Evolutionary conservation across 306 rosid species (phyloP).

Genomic region (Fragaria nilgerrensis): DNA sequence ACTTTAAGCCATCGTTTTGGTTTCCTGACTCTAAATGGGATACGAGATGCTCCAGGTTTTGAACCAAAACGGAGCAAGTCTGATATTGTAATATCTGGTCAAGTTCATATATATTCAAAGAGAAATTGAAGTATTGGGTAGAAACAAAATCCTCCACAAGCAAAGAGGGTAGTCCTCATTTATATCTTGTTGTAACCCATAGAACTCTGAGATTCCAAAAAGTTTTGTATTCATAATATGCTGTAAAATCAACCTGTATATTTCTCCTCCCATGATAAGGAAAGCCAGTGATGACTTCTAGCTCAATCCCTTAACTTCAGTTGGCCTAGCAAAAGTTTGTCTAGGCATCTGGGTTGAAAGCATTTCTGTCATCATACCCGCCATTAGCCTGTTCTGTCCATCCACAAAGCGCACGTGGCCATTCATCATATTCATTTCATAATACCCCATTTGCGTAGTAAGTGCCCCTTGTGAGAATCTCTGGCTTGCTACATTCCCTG

Average conservation of each 20-base stretch:
- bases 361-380: constrained; percentile 48
- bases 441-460: constrained; percentile 27
- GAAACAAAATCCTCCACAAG: background rate
- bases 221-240: background rate
- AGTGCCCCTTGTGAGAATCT: constrained; percentile 27
- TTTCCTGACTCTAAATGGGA: background rate
- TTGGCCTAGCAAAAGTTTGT: constrained; percentile 50
- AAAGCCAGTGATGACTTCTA: constrained; percentile 23
- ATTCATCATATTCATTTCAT: constrained; percentile 25
- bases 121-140: background rate
- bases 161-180: background rate
- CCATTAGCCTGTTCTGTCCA: constrained; percentile 39
- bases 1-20: background rate
- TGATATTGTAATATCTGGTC: background rate
- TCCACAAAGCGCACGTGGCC: constrained; percentile 37
- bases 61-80: background rate
- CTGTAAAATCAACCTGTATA: constrained; percentile 1
- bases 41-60: background rate
- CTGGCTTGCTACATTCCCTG: constrained; percentile 31
- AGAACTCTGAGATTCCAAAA: background rate
- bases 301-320: constrained; percentile 52
- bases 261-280: constrained; percentile 14
- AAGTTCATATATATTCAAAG: background rate
- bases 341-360: constrained; percentile 44
- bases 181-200: background rate